Base-by-base conservation (phyloP, 2,329 filamentous ascomycete genomes). In the Pestalotiopsis sp. region DNA sequence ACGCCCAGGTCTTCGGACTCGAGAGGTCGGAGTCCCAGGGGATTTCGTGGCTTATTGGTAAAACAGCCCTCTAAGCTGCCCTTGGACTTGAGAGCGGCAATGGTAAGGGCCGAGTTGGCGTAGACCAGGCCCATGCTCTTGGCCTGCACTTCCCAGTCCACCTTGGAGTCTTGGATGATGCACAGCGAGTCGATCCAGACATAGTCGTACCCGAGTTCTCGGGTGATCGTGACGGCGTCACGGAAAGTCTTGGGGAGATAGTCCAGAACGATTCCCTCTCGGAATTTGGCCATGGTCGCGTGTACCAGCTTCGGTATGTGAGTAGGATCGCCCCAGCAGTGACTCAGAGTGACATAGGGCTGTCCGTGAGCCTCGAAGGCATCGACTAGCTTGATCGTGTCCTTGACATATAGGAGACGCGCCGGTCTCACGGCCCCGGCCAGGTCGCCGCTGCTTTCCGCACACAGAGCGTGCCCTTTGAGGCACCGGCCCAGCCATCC, bases 381-480 rank as follows among this genome's bases (percentile, higher is more conserved):
- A 25, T 69, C 68, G 1, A 69, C 64, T 13, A 69, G 45, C 23
- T 41, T 57, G 31, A 69, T 66, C 5, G 62, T 57, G 6, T 45
- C 36, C 4, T 59, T 27, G 4, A 69, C 41, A 1, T 36, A 49
- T 3, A 69, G 41, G 9, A 69, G 49, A 7, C 68, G 63, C 57
- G 17, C 23, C 2, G 68, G 68, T 6, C 68, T 63, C 1, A 63
- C 64, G 4, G 45, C 40, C 5, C 57, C 57, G 13, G 68, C 64
- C 57, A 36, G 31, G 7, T 66, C 64, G 14, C 57, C 64, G 36
- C 63, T 64, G 14, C 62, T 61, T 11, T 66, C 41, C 3, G 12
- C 27, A 38, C 64, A 69, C 14, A 62, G 3, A 2, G 11, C 12
- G 6, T 69, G 68, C 36, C 57, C 58, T 5, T 25, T 2, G 11